Evolutionary conservation across 1,284 basidiomycete genomes (phyloP), one percentile per base, ranked within the genome.

Genomic region (Sporisorium graminicola): DNA sequence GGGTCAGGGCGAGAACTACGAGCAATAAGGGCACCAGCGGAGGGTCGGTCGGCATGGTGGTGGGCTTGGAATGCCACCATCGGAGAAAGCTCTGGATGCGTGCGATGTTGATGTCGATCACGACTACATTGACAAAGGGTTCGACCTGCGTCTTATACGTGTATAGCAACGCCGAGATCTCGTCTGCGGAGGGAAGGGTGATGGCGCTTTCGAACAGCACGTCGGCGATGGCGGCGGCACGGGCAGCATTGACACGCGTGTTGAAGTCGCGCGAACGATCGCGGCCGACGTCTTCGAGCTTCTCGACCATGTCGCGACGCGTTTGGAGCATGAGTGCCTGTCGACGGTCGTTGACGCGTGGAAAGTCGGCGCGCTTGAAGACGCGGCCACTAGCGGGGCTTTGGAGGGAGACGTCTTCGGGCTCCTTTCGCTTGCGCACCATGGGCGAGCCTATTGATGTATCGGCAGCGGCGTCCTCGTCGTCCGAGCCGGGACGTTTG

Each of bases 41-140:
- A 43, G 81, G 75, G 42, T 82, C 81, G n/a, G 78, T 67, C 27
- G 79, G 81, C 65, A 82, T 72, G 27, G 72, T 78, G 49, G 69
- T 72, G n/a, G 75, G 78, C 33, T 78, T 75, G 49, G 65, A 74
- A 24, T 82, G 79, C 75, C 77, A 82, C 81, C 81, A 82, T 44
- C 69, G 59, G 2, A 80, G 66, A 65, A 80, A 80, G 57, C 66
- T 70, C 59, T 74, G 67, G 40, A 82, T 74, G 37, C 81, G 70
- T 9, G 80, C 64, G 40, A 74, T 69, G 70, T 80, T 77, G 64
- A 82, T 71, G 54, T 79, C 73, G 29, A 81, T 76, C 24, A 78
- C 61, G 14, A 78, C 74, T 27, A 77, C 65, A 43, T 78, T 74
- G 69, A 75, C 71, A 43, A 81, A 68, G 14, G 68, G 68, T 52